Percentiles rank a stretch among this genome's conserved stretches.
phyloP scores from a whole-genome alignment of 306 rosid species.

The Medicago lupulina region DNA sequence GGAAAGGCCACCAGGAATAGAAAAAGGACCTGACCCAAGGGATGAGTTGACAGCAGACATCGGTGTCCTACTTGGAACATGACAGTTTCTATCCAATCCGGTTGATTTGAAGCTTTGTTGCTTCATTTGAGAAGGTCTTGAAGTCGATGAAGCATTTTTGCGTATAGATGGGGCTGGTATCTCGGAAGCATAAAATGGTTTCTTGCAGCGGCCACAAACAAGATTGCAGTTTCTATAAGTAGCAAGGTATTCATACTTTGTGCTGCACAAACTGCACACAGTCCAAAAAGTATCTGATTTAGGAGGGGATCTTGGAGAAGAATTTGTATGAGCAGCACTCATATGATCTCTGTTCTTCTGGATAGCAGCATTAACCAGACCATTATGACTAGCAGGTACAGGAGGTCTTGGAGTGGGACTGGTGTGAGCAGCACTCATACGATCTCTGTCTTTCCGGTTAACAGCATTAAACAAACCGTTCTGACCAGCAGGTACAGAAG shows the following conservation, averaged over 20 bases:
- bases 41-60: slow-evolving; percentile 45
- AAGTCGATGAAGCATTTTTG: slow-evolving; percentile 41
- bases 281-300: slow-evolving; percentile 74
- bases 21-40: slow-evolving; percentile 16
- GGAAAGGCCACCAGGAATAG: slow-evolving; percentile 40
- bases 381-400: neutral
- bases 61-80: slow-evolving; percentile 48
- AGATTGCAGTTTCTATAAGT: slow-evolving; percentile 48
- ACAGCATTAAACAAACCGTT: slow-evolving; percentile 18
- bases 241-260: slow-evolving; percentile 63
- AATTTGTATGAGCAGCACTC: slow-evolving; percentile 42
- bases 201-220: slow-evolving; percentile 54
- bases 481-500: slow-evolving; percentile 24
- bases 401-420: slow-evolving; percentile 42
- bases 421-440: slow-evolving; percentile 41
- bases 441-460: slow-evolving; percentile 38
- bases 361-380: slow-evolving; percentile 37
- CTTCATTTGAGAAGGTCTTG: slow-evolving; percentile 45
- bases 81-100: slow-evolving; percentile 42
- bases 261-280: slow-evolving; percentile 57
- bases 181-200: slow-evolving; percentile 64
- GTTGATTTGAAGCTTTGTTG: slow-evolving; percentile 46
- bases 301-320: slow-evolving; percentile 40
- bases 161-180: slow-evolving; percentile 48
- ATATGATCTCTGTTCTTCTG: slow-evolving; percentile 40